Evolutionary conservation across 495 filamentous ascomycete genomes (phyloP).

Genomic region (Saxispiralis lemnorum): DNA sequence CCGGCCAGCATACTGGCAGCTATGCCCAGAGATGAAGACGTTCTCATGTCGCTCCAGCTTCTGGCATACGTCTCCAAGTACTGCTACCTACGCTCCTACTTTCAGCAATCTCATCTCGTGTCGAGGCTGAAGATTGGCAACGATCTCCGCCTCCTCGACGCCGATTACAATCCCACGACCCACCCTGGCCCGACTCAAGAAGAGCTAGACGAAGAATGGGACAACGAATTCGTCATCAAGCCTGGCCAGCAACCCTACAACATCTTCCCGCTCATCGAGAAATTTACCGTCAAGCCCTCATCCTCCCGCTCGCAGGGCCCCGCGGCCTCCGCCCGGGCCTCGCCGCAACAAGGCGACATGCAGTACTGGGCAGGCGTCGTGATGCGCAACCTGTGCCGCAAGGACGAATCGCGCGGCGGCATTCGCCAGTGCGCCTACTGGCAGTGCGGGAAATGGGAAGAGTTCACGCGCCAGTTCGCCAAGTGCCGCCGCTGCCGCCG

Average conservation of each 20-base stretch:
- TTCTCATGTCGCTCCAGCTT: constrained; percentile 94
- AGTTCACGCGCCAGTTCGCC: constrained; percentile 87
- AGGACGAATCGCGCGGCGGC: constrained; percentile 83
- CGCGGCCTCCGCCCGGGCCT: background rate
- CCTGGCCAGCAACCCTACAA: constrained; percentile 30
- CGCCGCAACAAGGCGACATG: constrained; percentile 45
- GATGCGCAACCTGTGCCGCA: constrained; percentile 95
- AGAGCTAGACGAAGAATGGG: constrained; percentile 76
- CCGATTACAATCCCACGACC: constrained; percentile 31
- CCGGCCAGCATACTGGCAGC: constrained; percentile 42
- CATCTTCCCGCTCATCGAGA: constrained; percentile 95
- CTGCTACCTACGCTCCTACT: constrained; percentile 86
- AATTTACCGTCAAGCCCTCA: constrained; percentile 65
- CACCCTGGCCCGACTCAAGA: constrained; percentile 27
- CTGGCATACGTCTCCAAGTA: constrained; percentile 97
- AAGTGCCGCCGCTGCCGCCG: constrained; percentile 92
- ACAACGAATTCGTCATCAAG: constrained; percentile 50
- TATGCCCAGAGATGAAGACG: constrained; percentile 92
- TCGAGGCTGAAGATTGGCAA: constrained; percentile 77
- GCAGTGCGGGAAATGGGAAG: constrained; percentile 94
- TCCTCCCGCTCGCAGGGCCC: constrained; percentile 27
- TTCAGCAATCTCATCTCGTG: constrained; percentile 85
- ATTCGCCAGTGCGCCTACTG: constrained; percentile 96
- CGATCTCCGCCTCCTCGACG: constrained; percentile 64
- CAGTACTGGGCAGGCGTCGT: constrained; percentile 98